phyloP scores from a whole-genome alignment of 257 asterid species.

The Coffea eugenioides region DNA sequence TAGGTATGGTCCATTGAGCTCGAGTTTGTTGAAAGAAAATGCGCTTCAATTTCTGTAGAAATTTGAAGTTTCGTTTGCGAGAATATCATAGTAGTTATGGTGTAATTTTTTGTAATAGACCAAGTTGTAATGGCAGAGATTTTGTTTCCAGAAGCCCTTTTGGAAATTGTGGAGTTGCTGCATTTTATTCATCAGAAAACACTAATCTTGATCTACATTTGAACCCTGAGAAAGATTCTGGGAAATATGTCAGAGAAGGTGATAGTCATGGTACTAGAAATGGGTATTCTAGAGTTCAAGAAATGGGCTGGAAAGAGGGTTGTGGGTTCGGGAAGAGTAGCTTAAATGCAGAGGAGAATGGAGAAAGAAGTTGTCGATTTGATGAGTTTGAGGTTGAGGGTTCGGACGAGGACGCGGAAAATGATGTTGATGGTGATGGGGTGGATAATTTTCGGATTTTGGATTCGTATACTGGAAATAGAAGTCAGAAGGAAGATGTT shows the following conservation, averaged over 20 bases:
- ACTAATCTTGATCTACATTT: conserved; percentile 10
- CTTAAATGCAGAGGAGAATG: conserved; percentile 7
- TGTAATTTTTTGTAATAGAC: not conserved
- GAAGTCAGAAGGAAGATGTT: conserved; percentile 22
- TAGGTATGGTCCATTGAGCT: not conserved
- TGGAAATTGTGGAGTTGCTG: conserved; percentile 7
- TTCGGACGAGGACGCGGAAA: conserved; percentile 37
- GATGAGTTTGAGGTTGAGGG: conserved; percentile 36
- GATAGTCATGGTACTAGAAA: conserved; percentile 22
- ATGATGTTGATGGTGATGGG: conserved; percentile 22
- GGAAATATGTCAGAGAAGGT: conserved; percentile 23
- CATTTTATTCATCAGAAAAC: conserved; percentile 22
- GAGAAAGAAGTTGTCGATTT: conserved; percentile 25
- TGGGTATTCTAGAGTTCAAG: conserved; percentile 26
- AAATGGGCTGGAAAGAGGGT: conserved; percentile 28
- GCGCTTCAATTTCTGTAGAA: not conserved
- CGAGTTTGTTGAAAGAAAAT: not conserved
- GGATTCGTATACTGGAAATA: conserved; percentile 40
- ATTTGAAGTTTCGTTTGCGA: not conserved
- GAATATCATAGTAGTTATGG: not conserved
- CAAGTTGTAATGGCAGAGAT: not conserved
- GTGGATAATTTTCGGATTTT: conserved; percentile 56
- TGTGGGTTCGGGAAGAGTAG: conserved; percentile 25
- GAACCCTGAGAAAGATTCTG: conserved; percentile 18
- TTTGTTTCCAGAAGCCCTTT: not conserved